A percentile compares a stretch with the other conserved stretches of the same genome.
phyloP scores from a whole-genome alignment of 768 basidiomycete genomes.

The Daedaleopsis sinensis region DNA sequence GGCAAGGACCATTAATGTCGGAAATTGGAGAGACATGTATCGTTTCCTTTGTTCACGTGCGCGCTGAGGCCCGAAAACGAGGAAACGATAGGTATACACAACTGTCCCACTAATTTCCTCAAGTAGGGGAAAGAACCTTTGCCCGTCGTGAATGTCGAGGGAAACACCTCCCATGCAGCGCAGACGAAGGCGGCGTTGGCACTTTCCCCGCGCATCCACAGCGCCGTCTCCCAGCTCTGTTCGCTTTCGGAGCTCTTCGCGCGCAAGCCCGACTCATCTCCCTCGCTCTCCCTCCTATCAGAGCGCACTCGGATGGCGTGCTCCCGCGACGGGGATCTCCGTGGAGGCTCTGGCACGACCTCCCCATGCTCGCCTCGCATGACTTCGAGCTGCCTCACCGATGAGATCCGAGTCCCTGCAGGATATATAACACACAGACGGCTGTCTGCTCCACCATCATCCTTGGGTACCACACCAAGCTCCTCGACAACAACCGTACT shows the following conservation, averaged over 20 bases:
- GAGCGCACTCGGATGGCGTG: conserved; percentile 7
- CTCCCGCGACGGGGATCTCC: conserved; percentile 52
- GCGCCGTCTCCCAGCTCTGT: conserved; percentile 83
- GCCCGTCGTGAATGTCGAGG: too few relatives aligned
- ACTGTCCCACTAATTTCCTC: too few relatives aligned
- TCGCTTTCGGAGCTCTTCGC: conserved; percentile 65
- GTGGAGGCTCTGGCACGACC: conserved; percentile 90
- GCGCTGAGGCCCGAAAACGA: too few relatives aligned
- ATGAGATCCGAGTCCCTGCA: too few relatives aligned
- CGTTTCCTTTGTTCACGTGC: too few relatives aligned
- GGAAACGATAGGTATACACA: too few relatives aligned
- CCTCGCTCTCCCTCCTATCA: too few relatives aligned
- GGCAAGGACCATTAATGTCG: too few relatives aligned
- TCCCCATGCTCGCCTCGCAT: conserved; percentile 85
- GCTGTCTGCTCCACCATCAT: background rate
- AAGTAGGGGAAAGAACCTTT: too few relatives aligned
- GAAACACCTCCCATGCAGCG: conserved; percentile 62
- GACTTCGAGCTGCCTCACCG: conserved; percentile 67
- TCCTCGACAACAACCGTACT: background rate
- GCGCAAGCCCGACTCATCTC: conserved; percentile 32
- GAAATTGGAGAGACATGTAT: too few relatives aligned
- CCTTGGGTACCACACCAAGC: background rate
- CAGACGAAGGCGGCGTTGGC: conserved; percentile 73
- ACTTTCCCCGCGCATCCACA: conserved; percentile 73
- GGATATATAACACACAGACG: too few relatives aligned